Evolutionary conservation across 2,329 filamentous ascomycete genomes (phyloP).

Genomic region (Colletotrichum eleusines): DNA sequence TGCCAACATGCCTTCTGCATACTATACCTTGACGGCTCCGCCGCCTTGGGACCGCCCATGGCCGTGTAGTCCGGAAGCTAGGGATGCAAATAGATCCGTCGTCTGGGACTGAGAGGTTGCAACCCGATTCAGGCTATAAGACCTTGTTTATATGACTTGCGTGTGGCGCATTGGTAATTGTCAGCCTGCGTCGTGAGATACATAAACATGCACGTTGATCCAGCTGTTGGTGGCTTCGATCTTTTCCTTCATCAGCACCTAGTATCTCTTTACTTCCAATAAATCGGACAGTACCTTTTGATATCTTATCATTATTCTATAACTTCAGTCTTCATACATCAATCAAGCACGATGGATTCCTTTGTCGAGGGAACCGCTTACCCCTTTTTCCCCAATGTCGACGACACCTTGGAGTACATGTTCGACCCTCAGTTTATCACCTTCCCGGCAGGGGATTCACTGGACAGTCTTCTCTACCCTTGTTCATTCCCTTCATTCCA

Average conservation of each 20-base stretch:
- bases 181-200: constrained; percentile 24
- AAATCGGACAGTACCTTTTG: not conserved
- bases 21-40: not conserved
- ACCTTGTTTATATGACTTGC: constrained; percentile 34
- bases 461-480: constrained; percentile 25
- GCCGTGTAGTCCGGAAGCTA: constrained; percentile 7
- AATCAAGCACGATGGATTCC: constrained; percentile 24
- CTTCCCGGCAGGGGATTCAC: constrained; percentile 8
- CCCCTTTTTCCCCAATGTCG: constrained; percentile 19
- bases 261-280: not conserved
- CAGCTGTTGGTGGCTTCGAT: constrained; percentile 16
- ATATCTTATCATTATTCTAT: not conserved
- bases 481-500: constrained; percentile 19
- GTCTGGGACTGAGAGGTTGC: constrained; percentile 25
- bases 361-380: constrained; percentile 28
- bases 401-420: constrained; percentile 6
- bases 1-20: not conserved
- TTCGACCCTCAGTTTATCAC: constrained; percentile 33
- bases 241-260: not conserved
- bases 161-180: constrained; percentile 1
- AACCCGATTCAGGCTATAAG: constrained; percentile 27
- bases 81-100: constrained; percentile 21
- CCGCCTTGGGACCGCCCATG: constrained; percentile 21
- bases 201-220: constrained; percentile 36
- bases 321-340: constrained; percentile 6